Evolutionary conservation across 768 basidiomycete species (phyloP), one percentile per base, ranked within the genome.

Genomic region (Mycena polygramma): DNA sequence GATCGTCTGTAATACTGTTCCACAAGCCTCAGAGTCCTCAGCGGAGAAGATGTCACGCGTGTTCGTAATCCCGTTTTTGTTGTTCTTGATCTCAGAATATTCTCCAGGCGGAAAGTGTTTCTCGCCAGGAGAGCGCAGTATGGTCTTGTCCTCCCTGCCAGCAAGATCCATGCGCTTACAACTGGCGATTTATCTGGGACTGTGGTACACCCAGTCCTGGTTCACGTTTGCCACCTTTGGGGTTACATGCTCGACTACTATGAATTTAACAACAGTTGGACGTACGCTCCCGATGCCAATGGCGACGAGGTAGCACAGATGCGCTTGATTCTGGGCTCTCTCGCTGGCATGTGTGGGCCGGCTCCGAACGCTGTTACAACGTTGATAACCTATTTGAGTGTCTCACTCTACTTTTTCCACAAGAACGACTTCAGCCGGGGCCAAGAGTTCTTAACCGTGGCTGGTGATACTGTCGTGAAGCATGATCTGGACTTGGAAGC

Each of bases 381-480:
- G 2, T 7, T 70, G 36, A 6, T 70, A 7, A 59, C 69, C 22
- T 70, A 68, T 26, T 2, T 62, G 2, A 61, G 62, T 52, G 22
- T 73, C n/a, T 68, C 69, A 1, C 65, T 70, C 45, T 73, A 73
- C 45, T 73, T 70, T 35, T 73, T 65, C 22, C 68, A 73, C 57
- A 70, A 70, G 24, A n/a, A 24, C 9, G 69, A 68, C 19, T 49
- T 70, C 45, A 30, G 35, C 13, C 72, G 69, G 8, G 72, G 66
- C 7, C 65, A 68, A 19, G 69, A 70, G 22, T 73, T 70, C 43
- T 51, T 70, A 3, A 51, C 45, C 1, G 61, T 70, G 15, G 69
- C 69, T 37, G 20, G 61, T 22, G 57, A 63, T 35, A 57, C 63
- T 22, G 66, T 45, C 13, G 36, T 70, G 39, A 54, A 53, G 39